Conservation (phyloP, 345 rosid genomes). For the Brassica napus region DNA sequence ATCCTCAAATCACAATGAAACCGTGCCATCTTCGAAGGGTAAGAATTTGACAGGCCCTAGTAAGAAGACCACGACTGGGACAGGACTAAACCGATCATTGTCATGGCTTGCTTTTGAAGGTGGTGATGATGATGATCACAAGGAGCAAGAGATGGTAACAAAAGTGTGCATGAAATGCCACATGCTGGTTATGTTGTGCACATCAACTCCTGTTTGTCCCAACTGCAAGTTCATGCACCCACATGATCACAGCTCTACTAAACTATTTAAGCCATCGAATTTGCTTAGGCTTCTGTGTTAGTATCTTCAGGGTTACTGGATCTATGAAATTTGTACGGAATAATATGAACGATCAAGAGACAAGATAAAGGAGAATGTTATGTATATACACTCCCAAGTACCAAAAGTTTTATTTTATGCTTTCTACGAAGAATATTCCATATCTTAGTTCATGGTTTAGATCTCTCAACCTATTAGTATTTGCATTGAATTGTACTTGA, state of each 20-base stretch:
- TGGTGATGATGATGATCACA: slow-evolving; percentile 40
- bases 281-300: slow-evolving; percentile 64
- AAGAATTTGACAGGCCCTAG: slow-evolving; percentile 29
- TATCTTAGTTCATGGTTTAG: slow-evolving; percentile 1
- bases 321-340: slow-evolving; percentile 18
- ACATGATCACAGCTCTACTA: slow-evolving; percentile 50
- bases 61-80: slow-evolving; percentile 7
- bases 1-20: slow-evolving; percentile 17
- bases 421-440: slow-evolving; percentile 11
- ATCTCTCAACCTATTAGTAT: neutral
- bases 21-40: slow-evolving; percentile 16
- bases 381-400: slow-evolving; percentile 31
- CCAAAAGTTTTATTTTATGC: slow-evolving; percentile 9
- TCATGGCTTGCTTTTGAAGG: slow-evolving; percentile 57
- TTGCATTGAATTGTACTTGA: slow-evolving; percentile 7
- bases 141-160: slow-evolving; percentile 70
- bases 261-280: slow-evolving; percentile 49
- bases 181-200: slow-evolving; percentile 82
- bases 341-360: slow-evolving; percentile 19
- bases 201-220: slow-evolving; percentile 78
- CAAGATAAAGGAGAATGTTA: slow-evolving; percentile 26
- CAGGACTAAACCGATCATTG: slow-evolving; percentile 15
- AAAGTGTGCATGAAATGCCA: slow-evolving; percentile 76
- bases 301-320: neutral
- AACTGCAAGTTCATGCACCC: slow-evolving; percentile 94